These are phyloP conservation scores for Rhamnella rubrinervis DNA, from an alignment of 331 rosid species.

Conservation along the genomic window DNA sequence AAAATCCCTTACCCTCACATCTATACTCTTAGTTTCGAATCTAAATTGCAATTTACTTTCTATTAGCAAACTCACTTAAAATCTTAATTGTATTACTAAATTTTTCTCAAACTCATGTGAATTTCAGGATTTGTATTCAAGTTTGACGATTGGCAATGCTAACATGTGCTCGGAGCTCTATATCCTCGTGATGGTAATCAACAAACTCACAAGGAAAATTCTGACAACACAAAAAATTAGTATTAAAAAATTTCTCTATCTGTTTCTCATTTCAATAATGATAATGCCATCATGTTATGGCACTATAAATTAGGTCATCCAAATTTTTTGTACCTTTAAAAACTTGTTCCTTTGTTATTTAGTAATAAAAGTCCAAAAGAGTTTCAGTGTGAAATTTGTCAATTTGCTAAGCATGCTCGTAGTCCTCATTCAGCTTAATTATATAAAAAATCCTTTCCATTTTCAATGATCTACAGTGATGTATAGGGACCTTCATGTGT, in stretches of 20 bases:
- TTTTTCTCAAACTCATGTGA: not conserved
- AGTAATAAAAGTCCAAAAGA: not conserved
- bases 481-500: not conserved
- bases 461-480: not conserved
- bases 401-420: not conserved
- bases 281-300: not conserved
- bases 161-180: not conserved
- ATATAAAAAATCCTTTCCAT: not conserved
- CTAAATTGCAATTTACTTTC: not conserved
- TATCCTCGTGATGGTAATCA: not conserved
- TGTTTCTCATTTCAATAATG: not conserved
- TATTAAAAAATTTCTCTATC: not conserved
- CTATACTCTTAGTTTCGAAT: not conserved
- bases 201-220: not conserved
- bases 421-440: not conserved
- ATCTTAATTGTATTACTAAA: not conserved
- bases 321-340: not conserved
- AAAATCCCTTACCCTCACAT: not conserved
- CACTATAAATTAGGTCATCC: not conserved
- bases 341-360: not conserved
- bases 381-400: not conserved
- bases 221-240: not conserved
- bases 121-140: not conserved
- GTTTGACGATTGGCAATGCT: not conserved
- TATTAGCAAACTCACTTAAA: not conserved